Base-by-base conservation (phyloP, 108 stramenopile species). In the Mediolabrus comicus region DNA sequence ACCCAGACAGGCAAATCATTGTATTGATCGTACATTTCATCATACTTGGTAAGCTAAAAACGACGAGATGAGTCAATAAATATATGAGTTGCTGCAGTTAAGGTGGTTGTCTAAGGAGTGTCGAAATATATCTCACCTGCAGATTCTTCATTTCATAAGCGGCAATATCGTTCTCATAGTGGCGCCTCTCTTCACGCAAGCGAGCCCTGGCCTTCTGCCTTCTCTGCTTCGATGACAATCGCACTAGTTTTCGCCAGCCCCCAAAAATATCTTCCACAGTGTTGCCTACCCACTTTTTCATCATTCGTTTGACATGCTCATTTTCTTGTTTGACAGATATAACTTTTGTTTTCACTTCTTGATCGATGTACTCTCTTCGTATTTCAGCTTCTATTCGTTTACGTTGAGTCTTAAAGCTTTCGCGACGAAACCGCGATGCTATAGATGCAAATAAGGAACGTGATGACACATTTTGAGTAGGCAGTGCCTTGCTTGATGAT, bases 1-100 rank as follows among this genome's bases (percentile, higher is more conserved):
- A 82, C 67, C 77, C 77, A 82, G 0, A 68, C 41, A 0, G 56
- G 59, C 2, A 78, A 17, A 25, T 82, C 77, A 38, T 74, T 82
- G 56, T 67, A 82, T 31, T 82, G 65, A 59, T 82, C 81, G 66
- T 77, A 82, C 22, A 54, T 6, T 59, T 74, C 67, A 1, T 69
- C 27, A 62, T 77, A 82, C 24, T 46, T 53, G 19, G 32, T 16
- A 32, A 61, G 28, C 76, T 77, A n/a, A n/a, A n/a, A n/a, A n/a
- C n/a, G n/a, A n/a, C n/a, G n/a, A n/a, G n/a, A n/a, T n/a, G n/a
- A n/a, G n/a, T n/a, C n/a, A n/a, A n/a, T n/a, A n/a, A n/a, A n/a
- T n/a, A n/a, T n/a, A n/a, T n/a, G n/a, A n/a, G n/a, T n/a, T n/a
- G n/a, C n/a, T n/a, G 17, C n/a, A n/a, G n/a, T n/a, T n/a, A n/a